Percentiles rank a stretch among this genome's conserved stretches.
These are phyloP conservation scores for Laetiporus sulphureus DNA, from an alignment of 1,284 basidiomycete genomes.

Conservation along the genomic window DNA sequence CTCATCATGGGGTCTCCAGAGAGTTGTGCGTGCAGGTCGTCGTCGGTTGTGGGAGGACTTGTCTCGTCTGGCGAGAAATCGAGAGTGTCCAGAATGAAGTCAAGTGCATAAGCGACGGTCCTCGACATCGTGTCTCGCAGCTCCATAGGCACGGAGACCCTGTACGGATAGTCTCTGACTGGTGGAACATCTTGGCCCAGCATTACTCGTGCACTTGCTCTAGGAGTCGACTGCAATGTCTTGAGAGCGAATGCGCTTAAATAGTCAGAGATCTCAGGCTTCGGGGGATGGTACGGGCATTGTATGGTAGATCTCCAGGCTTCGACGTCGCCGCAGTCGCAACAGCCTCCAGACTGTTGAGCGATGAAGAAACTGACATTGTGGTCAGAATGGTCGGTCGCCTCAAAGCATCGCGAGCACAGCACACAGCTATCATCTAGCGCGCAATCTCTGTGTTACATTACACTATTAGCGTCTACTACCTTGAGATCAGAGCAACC, in stretches of 20 bases:
- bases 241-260: constrained; percentile 22
- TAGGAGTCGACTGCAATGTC: constrained; percentile 23
- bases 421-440: constrained; percentile 85
- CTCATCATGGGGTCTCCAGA: constrained; percentile 67
- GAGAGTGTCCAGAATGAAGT: constrained; percentile 82
- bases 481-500: constrained; percentile 12
- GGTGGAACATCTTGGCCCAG: constrained; percentile 46
- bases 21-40: constrained; percentile 64
- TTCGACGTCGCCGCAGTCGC: constrained; percentile 88
- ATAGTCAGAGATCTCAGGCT: constrained; percentile 18
- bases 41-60: constrained; percentile 59
- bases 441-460: constrained; percentile 69
- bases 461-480: too few species aligned
- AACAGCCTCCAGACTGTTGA: constrained; percentile 86
- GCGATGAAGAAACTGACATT: constrained; percentile 89
- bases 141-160: constrained; percentile 51
- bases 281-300: constrained; percentile 65
- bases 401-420: constrained; percentile 83
- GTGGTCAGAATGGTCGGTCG: constrained; percentile 78
- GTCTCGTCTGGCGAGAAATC: constrained; percentile 83
- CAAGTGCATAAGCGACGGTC: constrained; percentile 73
- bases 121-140: constrained; percentile 67
- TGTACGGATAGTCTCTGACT: constrained; percentile 51
- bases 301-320: constrained; percentile 69
- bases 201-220: constrained; percentile 29